A percentile compares a stretch with the other conserved stretches of the same genome.
These are phyloP conservation scores for Hortaea sp. DNA, from an alignment of 2,329 filamentous ascomycete species.

Conservation along the genomic window DNA sequence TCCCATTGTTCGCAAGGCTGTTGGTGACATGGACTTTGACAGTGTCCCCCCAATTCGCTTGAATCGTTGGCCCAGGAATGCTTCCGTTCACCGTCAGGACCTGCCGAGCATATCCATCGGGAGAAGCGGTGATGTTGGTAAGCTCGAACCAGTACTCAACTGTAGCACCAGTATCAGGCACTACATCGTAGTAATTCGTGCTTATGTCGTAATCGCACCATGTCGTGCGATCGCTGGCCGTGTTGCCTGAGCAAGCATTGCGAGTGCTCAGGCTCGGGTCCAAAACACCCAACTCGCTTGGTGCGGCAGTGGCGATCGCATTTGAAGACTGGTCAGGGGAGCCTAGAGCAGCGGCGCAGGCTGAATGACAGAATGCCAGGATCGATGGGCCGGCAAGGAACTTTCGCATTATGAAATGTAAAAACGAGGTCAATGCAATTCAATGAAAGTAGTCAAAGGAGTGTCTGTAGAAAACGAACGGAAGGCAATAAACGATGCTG, in stretches of 20 bases:
- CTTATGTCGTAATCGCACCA: conserved; percentile 27
- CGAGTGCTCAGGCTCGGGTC: no score
- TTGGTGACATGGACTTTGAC: conserved; percentile 24
- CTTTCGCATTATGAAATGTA: no score
- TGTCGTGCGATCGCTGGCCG: conserved; percentile 17
- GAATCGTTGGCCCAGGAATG: conserved; percentile 37
- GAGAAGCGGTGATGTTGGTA: conserved; percentile 33
- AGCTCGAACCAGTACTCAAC: conserved; percentile 36
- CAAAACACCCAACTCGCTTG: no score
- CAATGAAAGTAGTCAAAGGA: no score
- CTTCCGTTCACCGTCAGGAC: conserved; percentile 37
- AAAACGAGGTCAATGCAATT: no score
- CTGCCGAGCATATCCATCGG: conserved; percentile 34
- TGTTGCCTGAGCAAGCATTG: conserved; percentile 18
- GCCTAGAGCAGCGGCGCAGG: no score
- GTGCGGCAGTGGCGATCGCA: no score
- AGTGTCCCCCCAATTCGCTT: conserved; percentile 30
- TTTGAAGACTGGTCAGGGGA: no score
- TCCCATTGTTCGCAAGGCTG: conserved; percentile 34
- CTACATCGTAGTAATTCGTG: conserved; percentile 27
- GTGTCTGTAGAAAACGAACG: no score
- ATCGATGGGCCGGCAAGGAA: no score
- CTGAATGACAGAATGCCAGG: no score
- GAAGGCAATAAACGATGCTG: no score
- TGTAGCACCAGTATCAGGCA: conserved; percentile 26